Conservation (phyloP, 1,284 basidiomycete genomes). For the Cutaneotrichosporon sp. region DNA sequence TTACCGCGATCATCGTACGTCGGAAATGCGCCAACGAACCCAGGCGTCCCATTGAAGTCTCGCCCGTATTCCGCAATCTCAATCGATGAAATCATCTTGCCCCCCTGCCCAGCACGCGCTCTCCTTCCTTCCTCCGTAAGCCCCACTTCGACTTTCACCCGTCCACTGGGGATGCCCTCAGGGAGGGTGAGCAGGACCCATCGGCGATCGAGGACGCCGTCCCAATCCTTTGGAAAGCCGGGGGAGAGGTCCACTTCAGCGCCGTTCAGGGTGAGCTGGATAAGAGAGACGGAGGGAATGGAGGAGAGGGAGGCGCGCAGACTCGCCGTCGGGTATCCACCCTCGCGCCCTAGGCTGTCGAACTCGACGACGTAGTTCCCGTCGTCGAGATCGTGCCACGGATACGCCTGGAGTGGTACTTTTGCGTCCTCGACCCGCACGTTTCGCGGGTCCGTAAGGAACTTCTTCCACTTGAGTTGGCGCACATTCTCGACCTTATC, state of each 20-base stretch:
- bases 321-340: conserved; percentile 60
- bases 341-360: no score
- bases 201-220: conserved; percentile 39
- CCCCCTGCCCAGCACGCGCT: conserved; percentile 56
- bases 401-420: conserved; percentile 69
- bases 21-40: conserved; percentile 67
- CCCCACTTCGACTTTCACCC: conserved; percentile 57
- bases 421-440: conserved; percentile 61
- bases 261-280: conserved; percentile 61
- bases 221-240: conserved; percentile 27
- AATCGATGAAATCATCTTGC: conserved; percentile 59
- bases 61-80: conserved; percentile 72
- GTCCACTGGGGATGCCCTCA: conserved; percentile 44
- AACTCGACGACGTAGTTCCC: conserved; percentile 54
- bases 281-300: conserved; percentile 57
- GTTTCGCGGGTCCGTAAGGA: conserved; percentile 55
- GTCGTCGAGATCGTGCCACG: conserved; percentile 57
- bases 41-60: conserved; percentile 57
- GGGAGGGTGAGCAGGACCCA: conserved; percentile 41
- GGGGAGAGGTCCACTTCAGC: conserved; percentile 28
- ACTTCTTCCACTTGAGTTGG: conserved; percentile 63
- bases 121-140: conserved; percentile 55
- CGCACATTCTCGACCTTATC: conserved; percentile 27
- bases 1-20: conserved; percentile 53
- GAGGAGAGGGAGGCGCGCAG: conserved; percentile 71